These are phyloP conservation scores for Boletus subcaerulescens DNA, from an alignment of 768 basidiomycete genomes.

Conservation along the genomic window DNA sequence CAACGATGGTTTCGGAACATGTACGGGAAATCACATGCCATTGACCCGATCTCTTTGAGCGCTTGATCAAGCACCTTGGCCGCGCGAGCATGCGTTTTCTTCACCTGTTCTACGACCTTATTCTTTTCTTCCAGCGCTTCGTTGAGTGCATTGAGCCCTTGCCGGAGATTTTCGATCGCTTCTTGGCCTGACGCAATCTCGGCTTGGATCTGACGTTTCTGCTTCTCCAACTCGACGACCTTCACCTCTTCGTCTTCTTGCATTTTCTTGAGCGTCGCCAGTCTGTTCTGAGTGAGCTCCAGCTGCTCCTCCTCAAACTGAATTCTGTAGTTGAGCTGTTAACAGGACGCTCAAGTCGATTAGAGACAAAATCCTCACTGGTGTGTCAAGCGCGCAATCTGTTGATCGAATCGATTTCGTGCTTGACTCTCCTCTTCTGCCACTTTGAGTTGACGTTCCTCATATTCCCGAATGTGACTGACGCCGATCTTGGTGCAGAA, in stretches of 20 bases:
- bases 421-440: conserved; percentile 88
- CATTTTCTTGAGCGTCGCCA: conserved; percentile 51
- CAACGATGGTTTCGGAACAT: conserved; percentile 16
- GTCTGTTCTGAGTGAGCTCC: conserved; percentile 57
- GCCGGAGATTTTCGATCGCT: conserved; percentile 52
- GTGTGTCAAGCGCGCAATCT: conserved; percentile 81
- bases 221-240: conserved; percentile 50
- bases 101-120: conserved; percentile 71
- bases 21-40: conserved; percentile 43
- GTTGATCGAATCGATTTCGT: conserved; percentile 76
- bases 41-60: conserved; percentile 83
- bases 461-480: conserved; percentile 85
- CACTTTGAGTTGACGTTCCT: conserved; percentile 84
- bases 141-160: conserved; percentile 59
- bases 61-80: conserved; percentile 80
- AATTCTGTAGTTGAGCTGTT: conserved; percentile 42
- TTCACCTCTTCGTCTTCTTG: conserved; percentile 52
- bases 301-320: conserved; percentile 83
- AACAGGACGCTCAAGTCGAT: not conserved
- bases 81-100: conserved; percentile 66
- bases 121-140: conserved; percentile 70
- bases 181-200: conserved; percentile 61
- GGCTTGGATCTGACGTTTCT: conserved; percentile 50
- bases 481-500: conserved; percentile 85
- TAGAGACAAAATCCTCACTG: conserved; percentile 51